Evolutionary conservation across 192 early-diverging fungal species (phyloP).

Genomic region (Podila minutissima): DNA sequence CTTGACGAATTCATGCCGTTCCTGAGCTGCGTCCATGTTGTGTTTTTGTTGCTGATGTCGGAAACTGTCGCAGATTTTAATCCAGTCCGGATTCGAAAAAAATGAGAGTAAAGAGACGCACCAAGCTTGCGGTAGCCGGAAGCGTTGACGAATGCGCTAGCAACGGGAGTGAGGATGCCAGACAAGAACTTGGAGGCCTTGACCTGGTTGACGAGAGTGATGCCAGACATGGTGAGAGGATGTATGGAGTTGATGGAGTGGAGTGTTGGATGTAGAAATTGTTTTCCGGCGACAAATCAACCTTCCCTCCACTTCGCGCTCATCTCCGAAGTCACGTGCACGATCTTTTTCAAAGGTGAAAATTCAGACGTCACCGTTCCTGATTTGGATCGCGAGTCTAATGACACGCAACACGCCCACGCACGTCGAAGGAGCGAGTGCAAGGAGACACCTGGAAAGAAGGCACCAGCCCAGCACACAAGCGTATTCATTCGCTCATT

Average conservation of each 20-base stretch:
- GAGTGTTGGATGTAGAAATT: neutral
- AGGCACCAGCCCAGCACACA: neutral
- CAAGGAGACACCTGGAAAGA: neutral
- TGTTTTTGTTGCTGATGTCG: too few relatives aligned
- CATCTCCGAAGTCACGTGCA: neutral
- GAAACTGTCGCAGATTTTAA: too few relatives aligned
- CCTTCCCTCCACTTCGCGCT: neutral
- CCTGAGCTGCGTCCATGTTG: too few relatives aligned
- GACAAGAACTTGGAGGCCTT: slow-evolving; percentile 65
- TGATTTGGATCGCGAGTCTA: neutral
- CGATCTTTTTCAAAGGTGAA: neutral
- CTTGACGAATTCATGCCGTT: too few relatives aligned
- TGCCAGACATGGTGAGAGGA: slow-evolving; percentile 47
- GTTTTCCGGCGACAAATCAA: neutral
- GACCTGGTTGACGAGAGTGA: slow-evolving; percentile 60
- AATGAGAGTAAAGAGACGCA: slow-evolving; percentile 47
- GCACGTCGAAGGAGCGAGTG: neutral
- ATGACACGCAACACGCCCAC: slow-evolving; percentile 4
- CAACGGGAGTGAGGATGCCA: slow-evolving; percentile 64
- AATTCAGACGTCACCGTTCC: slow-evolving; percentile 6
- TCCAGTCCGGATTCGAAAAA: neutral
- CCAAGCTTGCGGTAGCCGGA: slow-evolving; percentile 78
- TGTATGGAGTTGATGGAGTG: slow-evolving; percentile 4
- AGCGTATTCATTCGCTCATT: neutral
- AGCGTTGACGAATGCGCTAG: slow-evolving; percentile 72